Percentiles rank a stretch among this genome's conserved stretches.
These are phyloP conservation scores for Pythium phragmiticola DNA, from an alignment of 352 stramenopile genomes.

Conservation along the genomic window DNA sequence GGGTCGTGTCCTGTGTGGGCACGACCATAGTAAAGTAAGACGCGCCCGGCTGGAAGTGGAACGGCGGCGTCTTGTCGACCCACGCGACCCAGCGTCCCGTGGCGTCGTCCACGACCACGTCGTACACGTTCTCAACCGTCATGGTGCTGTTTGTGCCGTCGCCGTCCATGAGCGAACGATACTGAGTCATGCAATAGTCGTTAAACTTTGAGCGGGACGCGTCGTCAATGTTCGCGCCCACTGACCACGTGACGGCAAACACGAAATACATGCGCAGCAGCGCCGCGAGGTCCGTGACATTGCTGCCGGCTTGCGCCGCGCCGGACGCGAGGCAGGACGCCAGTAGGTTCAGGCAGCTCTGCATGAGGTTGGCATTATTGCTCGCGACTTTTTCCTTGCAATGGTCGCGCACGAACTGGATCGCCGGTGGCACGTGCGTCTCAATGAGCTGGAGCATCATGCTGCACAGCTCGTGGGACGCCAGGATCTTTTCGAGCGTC, in stretches of 20 bases:
- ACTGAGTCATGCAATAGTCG: slow-evolving; percentile 81
- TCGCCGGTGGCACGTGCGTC: slow-evolving; percentile 75
- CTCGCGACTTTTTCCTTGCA: slow-evolving; percentile 87
- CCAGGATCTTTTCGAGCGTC: slow-evolving; percentile 67
- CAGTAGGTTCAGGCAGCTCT: slow-evolving; percentile 86
- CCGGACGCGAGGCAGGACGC: slow-evolving; percentile 62
- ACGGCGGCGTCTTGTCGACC: slow-evolving; percentile 86
- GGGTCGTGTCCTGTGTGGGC: slow-evolving; percentile 93
- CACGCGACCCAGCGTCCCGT: slow-evolving; percentile 83
- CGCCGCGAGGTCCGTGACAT: slow-evolving; percentile 47
- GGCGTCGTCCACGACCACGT: slow-evolving; percentile 78
- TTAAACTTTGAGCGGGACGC: slow-evolving; percentile 80
- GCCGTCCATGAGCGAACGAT: slow-evolving; percentile 55
- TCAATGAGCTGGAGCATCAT: slow-evolving; percentile 80
- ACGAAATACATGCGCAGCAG: slow-evolving; percentile 88
- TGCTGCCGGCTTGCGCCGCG: slow-evolving; percentile 38
- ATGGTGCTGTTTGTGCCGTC: slow-evolving; percentile 35
- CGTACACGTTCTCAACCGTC: slow-evolving; percentile 79
- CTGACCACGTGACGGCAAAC: slow-evolving; percentile 83
- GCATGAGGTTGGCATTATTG: slow-evolving; percentile 89
- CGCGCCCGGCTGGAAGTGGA: slow-evolving; percentile 76
- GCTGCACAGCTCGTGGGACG: slow-evolving; percentile 50
- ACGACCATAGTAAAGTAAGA: slow-evolving; percentile 96
- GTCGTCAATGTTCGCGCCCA: slow-evolving; percentile 89
- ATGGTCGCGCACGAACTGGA: slow-evolving; percentile 88